These are phyloP conservation scores for Talaromyces albobiverticillius DNA, from an alignment of 2,329 filamentous ascomycete species.

Conservation along the genomic window DNA sequence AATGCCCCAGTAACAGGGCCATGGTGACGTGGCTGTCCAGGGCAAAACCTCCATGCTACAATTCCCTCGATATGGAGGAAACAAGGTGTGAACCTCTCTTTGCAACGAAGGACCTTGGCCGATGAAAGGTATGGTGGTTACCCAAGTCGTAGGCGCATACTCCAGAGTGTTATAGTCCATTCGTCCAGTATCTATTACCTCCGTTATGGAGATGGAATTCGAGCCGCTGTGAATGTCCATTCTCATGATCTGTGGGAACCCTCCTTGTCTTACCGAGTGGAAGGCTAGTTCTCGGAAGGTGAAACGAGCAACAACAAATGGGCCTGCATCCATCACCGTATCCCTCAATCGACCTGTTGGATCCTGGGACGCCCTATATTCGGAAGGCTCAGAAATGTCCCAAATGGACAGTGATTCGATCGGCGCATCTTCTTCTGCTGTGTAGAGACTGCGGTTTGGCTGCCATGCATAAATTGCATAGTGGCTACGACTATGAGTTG, in stretches of 20 bases:
- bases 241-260: constrained; percentile 49
- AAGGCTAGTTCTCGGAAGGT: constrained; percentile 52
- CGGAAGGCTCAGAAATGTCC: constrained; percentile 54
- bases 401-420: constrained; percentile 59
- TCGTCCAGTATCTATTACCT: constrained; percentile 53
- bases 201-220: constrained; percentile 52
- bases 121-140: constrained; percentile 54
- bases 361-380: constrained; percentile 52
- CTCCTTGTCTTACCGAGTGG: constrained; percentile 53
- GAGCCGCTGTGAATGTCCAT: constrained; percentile 51
- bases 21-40: constrained; percentile 21
- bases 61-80: constrained; percentile 48
- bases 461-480: constrained; percentile 64
- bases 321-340: constrained; percentile 34
- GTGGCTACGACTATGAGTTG: constrained; percentile 57
- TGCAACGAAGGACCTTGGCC: constrained; percentile 52
- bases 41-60: constrained; percentile 34
- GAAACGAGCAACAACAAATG: constrained; percentile 50
- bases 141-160: constrained; percentile 45
- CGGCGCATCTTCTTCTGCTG: constrained; percentile 53
- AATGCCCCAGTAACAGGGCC: constrained; percentile 36
- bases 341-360: constrained; percentile 36
- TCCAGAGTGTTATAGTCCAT: constrained; percentile 22
- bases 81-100: constrained; percentile 42
- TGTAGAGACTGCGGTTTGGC: constrained; percentile 54